A percentile compares a stretch with the other conserved stretches of the same genome.
Conservation (phyloP, 805 yeast genomes). For the Metschnikowia vanudenii region DNA sequence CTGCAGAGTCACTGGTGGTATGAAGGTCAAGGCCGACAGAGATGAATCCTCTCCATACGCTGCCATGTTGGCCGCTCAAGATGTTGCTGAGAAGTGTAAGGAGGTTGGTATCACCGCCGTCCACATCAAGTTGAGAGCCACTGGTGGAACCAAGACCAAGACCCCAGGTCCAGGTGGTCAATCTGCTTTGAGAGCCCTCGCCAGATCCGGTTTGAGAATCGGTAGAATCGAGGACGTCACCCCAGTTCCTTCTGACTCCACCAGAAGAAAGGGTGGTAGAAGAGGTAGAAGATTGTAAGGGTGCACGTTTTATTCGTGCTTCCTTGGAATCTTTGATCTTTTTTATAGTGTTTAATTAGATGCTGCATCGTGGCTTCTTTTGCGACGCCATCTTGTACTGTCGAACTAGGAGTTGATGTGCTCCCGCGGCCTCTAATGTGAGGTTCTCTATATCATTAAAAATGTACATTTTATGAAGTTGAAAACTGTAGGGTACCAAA, state of each 20-base stretch:
- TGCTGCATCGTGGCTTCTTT: not conserved
- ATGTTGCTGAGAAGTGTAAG: conserved; percentile 97
- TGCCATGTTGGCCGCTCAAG: conserved; percentile 99
- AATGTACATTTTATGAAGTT: conserved; percentile 15
- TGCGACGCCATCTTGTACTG: not conserved
- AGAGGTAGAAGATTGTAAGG: conserved; percentile 98
- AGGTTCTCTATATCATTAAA: conserved; percentile 14
- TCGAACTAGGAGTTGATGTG: conserved; percentile 13
- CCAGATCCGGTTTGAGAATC: conserved; percentile 99
- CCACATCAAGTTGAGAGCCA: conserved; percentile 99
- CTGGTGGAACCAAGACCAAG: conserved; percentile 99
- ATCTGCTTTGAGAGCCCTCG: conserved; percentile 97
- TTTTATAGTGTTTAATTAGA: conserved; percentile 14
- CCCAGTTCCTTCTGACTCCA: conserved; percentile 99
- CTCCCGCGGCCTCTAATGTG: conserved; percentile 6
- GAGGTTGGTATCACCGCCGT: conserved; percentile 99
- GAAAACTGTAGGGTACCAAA: not conserved
- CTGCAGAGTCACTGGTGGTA: conserved; percentile 99
- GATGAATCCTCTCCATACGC: conserved; percentile 99
- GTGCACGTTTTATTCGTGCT: conserved; percentile 2
- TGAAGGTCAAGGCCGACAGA: conserved; percentile 99
- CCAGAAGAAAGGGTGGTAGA: conserved; percentile 99
- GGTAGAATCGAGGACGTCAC: conserved; percentile 99
- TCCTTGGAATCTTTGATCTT: conserved; percentile 7
- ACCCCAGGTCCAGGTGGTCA: conserved; percentile 99